A percentile compares a stretch with the other conserved stretches of the same genome.
These are phyloP conservation scores for Rosa chinensis DNA, from an alignment of 306 rosid species.

Conservation along the genomic window DNA sequence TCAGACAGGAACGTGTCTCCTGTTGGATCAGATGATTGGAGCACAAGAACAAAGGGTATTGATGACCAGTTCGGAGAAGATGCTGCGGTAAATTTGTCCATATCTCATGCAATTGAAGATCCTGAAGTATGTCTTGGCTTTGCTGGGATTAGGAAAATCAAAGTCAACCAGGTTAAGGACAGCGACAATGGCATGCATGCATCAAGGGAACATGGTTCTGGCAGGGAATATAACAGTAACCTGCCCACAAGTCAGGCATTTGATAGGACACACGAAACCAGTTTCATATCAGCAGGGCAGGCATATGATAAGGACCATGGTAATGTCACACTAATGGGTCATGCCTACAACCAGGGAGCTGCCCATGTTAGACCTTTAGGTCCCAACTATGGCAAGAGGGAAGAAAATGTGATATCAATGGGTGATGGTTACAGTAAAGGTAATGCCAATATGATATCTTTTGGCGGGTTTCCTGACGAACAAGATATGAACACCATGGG, in stretches of 20 bases:
- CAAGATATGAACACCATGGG: conserved; percentile 54
- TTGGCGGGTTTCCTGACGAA: conserved; percentile 66
- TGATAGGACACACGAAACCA: conserved; percentile 44
- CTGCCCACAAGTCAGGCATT: conserved; percentile 41
- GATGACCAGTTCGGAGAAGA: conserved; percentile 52
- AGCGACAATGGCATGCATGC: conserved; percentile 35
- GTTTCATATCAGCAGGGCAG: conserved; percentile 46
- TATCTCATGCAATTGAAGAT: conserved; percentile 58
- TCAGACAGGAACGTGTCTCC: conserved; percentile 48
- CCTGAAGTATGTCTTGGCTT: conserved; percentile 54
- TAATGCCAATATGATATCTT: conserved; percentile 50
- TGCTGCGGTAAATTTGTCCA: conserved; percentile 57
- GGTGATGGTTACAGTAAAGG: conserved; percentile 50
- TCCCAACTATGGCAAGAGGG: conserved; percentile 43
- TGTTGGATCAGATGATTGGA: conserved; percentile 51
- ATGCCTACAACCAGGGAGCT: conserved; percentile 48
- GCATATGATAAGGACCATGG: conserved; percentile 50
- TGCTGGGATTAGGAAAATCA: conserved; percentile 55
- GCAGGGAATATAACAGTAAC: conserved; percentile 38
- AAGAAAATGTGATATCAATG: conserved; percentile 40
- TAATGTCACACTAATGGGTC: conserved; percentile 45
- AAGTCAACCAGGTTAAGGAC: conserved; percentile 56
- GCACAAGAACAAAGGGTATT: conserved; percentile 47
- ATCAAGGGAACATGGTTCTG: conserved; percentile 34
- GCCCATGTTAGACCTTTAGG: conserved; percentile 43